Percentiles rank a stretch among this genome's conserved stretches.
These are phyloP conservation scores for Xylariomycetidae sp. DNA, from an alignment of 2,329 filamentous ascomycete species.

Conservation along the genomic window DNA sequence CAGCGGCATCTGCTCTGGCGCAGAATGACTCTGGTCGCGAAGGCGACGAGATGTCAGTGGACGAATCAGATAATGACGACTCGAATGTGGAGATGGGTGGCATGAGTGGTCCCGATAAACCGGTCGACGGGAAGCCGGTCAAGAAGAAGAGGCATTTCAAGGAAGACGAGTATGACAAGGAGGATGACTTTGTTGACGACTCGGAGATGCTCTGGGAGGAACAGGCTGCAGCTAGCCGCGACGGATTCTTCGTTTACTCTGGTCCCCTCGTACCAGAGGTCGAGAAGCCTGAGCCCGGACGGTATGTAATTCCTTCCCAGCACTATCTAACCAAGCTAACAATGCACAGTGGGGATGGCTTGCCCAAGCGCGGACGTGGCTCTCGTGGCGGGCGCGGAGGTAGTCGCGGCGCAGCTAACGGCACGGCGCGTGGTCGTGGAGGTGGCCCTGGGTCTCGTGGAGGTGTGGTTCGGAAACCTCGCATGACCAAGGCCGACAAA, in stretches of 20 bases:
- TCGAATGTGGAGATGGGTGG: constrained; percentile 88
- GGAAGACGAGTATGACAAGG: constrained; percentile 78
- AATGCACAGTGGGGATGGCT: constrained; percentile 60
- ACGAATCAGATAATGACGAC: constrained; percentile 68
- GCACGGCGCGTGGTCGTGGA: constrained; percentile 36
- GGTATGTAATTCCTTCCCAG: constrained; percentile 35
- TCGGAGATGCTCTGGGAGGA: constrained; percentile 94
- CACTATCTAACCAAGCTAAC: constrained; percentile 29
- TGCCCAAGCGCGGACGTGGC: constrained; percentile 63
- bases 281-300: constrained; percentile 59
- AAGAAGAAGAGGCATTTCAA: constrained; percentile 79
- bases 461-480: constrained; percentile 72
- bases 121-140: constrained; percentile 53
- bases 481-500: constrained; percentile 81
- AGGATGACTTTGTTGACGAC: constrained; percentile 85
- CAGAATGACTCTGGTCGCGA: constrained; percentile 64
- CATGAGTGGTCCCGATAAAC: constrained; percentile 56
- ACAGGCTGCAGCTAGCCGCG: constrained; percentile 86
- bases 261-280: constrained; percentile 85
- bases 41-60: constrained; percentile 79
- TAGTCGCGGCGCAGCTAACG: constrained; percentile 57
- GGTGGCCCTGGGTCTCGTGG: constrained; percentile 53
- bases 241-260: constrained; percentile 97
- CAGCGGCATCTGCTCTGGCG: constrained; percentile 81
- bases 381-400: constrained; percentile 42